Base-by-base conservation (phyloP, 208 protist genomes). In the Acanthamoeba royreba region DNA sequence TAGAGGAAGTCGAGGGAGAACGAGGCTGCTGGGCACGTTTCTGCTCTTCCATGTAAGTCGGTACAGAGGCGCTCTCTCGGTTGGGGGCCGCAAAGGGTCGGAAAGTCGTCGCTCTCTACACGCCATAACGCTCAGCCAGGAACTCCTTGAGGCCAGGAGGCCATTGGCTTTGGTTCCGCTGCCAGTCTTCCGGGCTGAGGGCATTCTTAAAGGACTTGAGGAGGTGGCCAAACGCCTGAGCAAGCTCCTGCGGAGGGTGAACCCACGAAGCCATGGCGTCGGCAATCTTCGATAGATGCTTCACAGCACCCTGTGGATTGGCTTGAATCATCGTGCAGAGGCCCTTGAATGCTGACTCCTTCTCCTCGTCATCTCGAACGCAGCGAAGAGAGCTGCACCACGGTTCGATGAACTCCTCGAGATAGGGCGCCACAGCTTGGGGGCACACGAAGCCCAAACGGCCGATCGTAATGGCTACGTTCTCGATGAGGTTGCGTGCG, bases 391-490 rank as follows among this genome's bases (percentile, higher is more conserved):
- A 55, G 45, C 83, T 38, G 86, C 96, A 98, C 97, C 96, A 98
- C 42, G 94, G 92, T 43, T 95, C 79, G 45, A 97, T 93, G 92
- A 97, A 98, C 15, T 87, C 45, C 7, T 94, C 88, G 0, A 98
- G 63, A n/a, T 89, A 55, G 42, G 96, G 86, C 1, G 96, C 94
- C 33, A 96, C 87, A 11, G 93, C 46, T 0, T 96, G 47, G 5
- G 97, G 93, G 74, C 93, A 94, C 42, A 96, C 95, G 9, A 95
- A 47, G 38, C 93, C 97, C 8, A 98, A 61, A 46, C 97, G 92
- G 85, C 97, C 97, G 53, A 98, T 25, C 5, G 97, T 98, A 92
- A 98, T 97, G 0, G 97, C 94, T 1, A 94, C 93, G 72, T 98
- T 98, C 81, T 98, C 97, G 17, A 96, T 31, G 3, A 98, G 74